These are phyloP conservation scores for Starmera dryadoides DNA, from an alignment of 805 yeast genomes.

Conservation along the genomic window DNA sequence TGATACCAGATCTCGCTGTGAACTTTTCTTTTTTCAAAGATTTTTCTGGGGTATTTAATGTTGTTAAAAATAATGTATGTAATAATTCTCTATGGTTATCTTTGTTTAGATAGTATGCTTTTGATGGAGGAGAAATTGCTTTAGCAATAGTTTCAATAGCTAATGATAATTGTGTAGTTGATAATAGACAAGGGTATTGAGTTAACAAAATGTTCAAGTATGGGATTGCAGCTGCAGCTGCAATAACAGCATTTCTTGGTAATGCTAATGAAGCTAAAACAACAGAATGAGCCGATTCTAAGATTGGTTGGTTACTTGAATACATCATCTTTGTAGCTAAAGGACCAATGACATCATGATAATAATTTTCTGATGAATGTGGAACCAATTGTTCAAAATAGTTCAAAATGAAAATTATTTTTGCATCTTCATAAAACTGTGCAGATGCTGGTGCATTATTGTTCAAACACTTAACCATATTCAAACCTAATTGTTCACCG, in stretches of 20 bases:
- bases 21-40: conserved; percentile 14
- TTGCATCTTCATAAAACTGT: conserved; percentile 20
- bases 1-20: conserved; percentile 39
- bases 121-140: conserved; percentile 29
- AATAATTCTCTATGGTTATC: conserved; percentile 29
- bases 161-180: conserved; percentile 46
- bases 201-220: conserved; percentile 40
- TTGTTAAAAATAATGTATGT: conserved; percentile 32
- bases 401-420: conserved; percentile 22
- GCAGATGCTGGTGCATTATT: conserved; percentile 6
- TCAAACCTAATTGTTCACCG: conserved; percentile 22
- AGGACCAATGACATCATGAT: conserved; percentile 26
- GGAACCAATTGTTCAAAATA: conserved; percentile 24
- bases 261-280: conserved; percentile 27
- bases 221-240: conserved; percentile 18
- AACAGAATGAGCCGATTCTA: conserved; percentile 65
- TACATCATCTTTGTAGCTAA: conserved; percentile 16
- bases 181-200: conserved; percentile 51
- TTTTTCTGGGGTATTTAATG: conserved; percentile 30
- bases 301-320: conserved; percentile 17
- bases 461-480: conserved; percentile 20
- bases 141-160: conserved; percentile 53
- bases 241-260: conserved; percentile 15
- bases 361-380: conserved; percentile 25
- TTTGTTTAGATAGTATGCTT: conserved; percentile 22